These are phyloP conservation scores for Leishmania major DNA, from an alignment of 208 protist species.

Conservation along the genomic window DNA sequence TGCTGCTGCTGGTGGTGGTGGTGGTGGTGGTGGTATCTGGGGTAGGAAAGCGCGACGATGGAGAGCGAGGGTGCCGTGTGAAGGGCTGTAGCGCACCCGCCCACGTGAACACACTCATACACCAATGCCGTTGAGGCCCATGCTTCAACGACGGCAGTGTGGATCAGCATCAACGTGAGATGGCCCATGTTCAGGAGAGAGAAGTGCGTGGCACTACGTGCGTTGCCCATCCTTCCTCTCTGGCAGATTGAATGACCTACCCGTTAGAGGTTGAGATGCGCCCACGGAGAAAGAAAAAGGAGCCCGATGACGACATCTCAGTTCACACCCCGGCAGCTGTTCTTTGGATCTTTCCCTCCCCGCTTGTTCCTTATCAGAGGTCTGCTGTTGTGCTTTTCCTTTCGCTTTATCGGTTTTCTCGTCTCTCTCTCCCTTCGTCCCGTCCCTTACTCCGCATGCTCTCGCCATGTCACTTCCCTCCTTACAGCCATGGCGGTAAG, in stretches of 20 bases:
- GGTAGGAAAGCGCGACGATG: conserved; percentile 25
- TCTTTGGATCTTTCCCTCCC: not conserved
- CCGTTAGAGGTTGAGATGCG: not conserved
- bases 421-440: not conserved
- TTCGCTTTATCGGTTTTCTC: not conserved
- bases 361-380: not conserved
- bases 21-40: conserved; percentile 22
- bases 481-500: not conserved
- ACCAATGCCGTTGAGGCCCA: not conserved
- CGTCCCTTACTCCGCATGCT: not conserved
- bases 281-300: not conserved
- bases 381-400: not conserved
- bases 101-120: not conserved
- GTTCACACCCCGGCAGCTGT: not conserved
- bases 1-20: not conserved
- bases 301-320: not conserved
- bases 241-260: not conserved
- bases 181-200: not conserved
- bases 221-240: not conserved
- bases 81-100: not conserved
- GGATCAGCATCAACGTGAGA: not conserved
- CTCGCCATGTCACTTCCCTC: not conserved
- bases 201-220: not conserved
- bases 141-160: not conserved
- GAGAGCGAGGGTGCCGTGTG: not conserved